These are phyloP conservation scores for Aspergillus indologenus DNA, from an alignment of 495 filamentous ascomycete genomes.

Conservation along the genomic window DNA sequence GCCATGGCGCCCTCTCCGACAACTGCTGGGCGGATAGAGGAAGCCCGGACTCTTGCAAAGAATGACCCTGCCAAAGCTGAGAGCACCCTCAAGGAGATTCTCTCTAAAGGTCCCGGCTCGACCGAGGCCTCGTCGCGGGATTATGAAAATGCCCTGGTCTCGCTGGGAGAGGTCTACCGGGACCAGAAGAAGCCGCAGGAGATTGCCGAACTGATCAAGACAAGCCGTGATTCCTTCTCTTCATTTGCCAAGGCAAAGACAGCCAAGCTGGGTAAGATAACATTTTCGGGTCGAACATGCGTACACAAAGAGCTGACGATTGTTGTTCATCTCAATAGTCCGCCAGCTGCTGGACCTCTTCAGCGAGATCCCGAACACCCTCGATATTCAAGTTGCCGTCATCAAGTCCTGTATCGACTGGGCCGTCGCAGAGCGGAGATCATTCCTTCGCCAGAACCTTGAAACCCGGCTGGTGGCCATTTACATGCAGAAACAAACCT, in stretches of 20 bases:
- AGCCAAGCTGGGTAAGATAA: conserved; percentile 78
- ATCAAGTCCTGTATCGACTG: conserved; percentile 99
- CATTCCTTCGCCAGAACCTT: conserved; percentile 96
- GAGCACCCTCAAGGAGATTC: conserved; percentile 78
- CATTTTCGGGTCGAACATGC: conserved; percentile 18
- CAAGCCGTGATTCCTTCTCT: conserved; percentile 84
- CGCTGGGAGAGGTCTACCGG: conserved; percentile 85
- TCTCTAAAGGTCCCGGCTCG: conserved; percentile 76
- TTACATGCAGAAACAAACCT: conserved; percentile 93
- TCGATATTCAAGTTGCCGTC: conserved; percentile 86
- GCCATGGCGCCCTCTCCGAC: conserved; percentile 52
- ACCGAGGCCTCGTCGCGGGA: conserved; percentile 82
- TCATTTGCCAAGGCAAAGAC: conserved; percentile 99
- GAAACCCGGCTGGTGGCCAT: conserved; percentile 91
- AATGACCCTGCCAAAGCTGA: conserved; percentile 77
- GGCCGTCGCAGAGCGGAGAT: conserved; percentile 87
- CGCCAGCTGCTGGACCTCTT: conserved; percentile 96
- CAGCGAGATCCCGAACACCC: conserved; percentile 85
- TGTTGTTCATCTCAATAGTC: conserved; percentile 51
- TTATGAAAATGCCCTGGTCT: conserved; percentile 70
- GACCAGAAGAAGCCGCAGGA: conserved; percentile 85
- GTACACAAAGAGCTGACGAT: not conserved
- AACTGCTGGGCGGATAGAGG: conserved; percentile 63
- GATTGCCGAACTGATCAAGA: conserved; percentile 86
- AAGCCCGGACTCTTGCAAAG: conserved; percentile 81